phyloP scores from a whole-genome alignment of 1,284 basidiomycete species.

The Apiotrichum gracile region DNA sequence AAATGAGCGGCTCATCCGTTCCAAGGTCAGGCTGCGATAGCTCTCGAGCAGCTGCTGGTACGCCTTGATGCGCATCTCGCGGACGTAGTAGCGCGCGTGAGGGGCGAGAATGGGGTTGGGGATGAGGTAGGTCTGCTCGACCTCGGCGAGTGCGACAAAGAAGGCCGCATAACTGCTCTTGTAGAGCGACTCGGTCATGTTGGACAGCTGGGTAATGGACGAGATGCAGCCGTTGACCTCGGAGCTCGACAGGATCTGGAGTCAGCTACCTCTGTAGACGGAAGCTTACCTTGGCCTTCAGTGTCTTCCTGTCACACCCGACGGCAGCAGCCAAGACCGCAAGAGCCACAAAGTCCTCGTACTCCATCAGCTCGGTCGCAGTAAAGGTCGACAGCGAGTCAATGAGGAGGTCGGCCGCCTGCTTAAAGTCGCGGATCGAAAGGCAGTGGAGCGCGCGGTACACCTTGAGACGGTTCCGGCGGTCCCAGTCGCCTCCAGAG shows the following conservation, averaged over 20 bases:
- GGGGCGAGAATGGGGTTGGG: slow-evolving; percentile 79
- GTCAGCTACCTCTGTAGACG: neutral
- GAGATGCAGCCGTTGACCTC: slow-evolving; percentile 51
- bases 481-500: slow-evolving; percentile 96
- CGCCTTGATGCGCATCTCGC: slow-evolving; percentile 94
- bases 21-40: slow-evolving; percentile 83
- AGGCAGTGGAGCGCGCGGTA: slow-evolving; percentile 83
- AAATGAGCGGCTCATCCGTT: slow-evolving; percentile 79
- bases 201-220: slow-evolving; percentile 50
- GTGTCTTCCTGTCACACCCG: slow-evolving; percentile 71
- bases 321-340: slow-evolving; percentile 77
- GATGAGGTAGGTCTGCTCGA: slow-evolving; percentile 80
- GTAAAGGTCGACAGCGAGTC: slow-evolving; percentile 93
- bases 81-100: slow-evolving; percentile 84
- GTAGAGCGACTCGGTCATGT: slow-evolving; percentile 60
- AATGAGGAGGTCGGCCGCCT: slow-evolving; percentile 69
- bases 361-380: slow-evolving; percentile 79
- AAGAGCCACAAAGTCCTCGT: slow-evolving; percentile 85
- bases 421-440: slow-evolving; percentile 70
- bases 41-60: slow-evolving; percentile 88
- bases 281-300: slow-evolving; percentile 79
- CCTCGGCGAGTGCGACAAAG: slow-evolving; percentile 80
- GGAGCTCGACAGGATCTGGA: slow-evolving; percentile 52
- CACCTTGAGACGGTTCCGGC: slow-evolving; percentile 91
- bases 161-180: slow-evolving; percentile 93